Conservation (phyloP, 106 monocot genomes). For the Allium sativum region DNA sequence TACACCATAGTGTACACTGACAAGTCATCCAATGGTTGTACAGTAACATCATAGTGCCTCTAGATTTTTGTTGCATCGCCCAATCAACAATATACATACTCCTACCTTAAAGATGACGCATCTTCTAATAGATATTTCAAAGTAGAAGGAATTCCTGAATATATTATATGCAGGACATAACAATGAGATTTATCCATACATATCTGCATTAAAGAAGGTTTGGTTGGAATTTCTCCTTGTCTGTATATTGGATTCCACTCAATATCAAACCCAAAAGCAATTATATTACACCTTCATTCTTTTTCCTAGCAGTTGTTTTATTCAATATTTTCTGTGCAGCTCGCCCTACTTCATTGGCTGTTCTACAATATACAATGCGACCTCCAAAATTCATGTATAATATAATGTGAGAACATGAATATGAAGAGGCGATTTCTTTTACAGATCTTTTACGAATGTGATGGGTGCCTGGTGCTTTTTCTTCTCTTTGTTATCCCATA, state of each 20-base stretch:
- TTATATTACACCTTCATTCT: slow-evolving; percentile 9
- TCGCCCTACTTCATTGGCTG: slow-evolving; percentile 55
- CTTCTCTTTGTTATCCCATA: too few species aligned
- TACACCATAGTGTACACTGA: too few species aligned
- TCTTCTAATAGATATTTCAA: slow-evolving; percentile 66
- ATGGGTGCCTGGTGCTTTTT: too few species aligned
- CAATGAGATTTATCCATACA: slow-evolving; percentile 55
- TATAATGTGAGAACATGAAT: neutral
- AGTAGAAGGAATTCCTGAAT: slow-evolving; percentile 71
- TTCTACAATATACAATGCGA: slow-evolving; percentile 57
- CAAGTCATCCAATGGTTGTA: too few species aligned
- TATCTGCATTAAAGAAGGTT: slow-evolving; percentile 90
- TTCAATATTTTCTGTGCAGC: slow-evolving; percentile 43
- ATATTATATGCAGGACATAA: slow-evolving; percentile 77
- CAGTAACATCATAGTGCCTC: too few species aligned
- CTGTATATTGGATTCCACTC: slow-evolving; percentile 75
- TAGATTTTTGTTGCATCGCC: too few species aligned
- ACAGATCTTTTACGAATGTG: too few species aligned
- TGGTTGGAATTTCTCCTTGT: slow-evolving; percentile 52
- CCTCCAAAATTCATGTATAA: slow-evolving; percentile 65
- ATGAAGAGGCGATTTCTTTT: neutral
- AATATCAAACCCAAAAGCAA: slow-evolving; percentile 80
- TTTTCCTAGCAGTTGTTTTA: slow-evolving; percentile 31
- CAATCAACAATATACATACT: too few species aligned
- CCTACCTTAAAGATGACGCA: slow-evolving; percentile 67